A percentile compares a stretch with the other conserved stretches of the same genome.
Evolutionary conservation across 2,329 filamentous ascomycete genomes (phyloP).

Genomic region (Colletotrichum shisoi): DNA sequence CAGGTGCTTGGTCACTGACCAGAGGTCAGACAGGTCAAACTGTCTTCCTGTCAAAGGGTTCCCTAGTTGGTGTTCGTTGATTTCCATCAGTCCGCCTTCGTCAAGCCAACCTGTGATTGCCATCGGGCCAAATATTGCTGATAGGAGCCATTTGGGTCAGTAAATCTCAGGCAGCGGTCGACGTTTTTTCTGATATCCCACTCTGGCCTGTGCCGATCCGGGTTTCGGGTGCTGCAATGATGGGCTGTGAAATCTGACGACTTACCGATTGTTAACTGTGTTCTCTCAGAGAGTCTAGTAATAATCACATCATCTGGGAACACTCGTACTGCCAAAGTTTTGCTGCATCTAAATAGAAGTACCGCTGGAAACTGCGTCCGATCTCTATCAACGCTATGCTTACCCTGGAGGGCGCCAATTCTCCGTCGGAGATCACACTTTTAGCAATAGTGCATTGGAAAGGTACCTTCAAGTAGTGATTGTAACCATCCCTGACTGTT

Average conservation of each 20-base stretch:
- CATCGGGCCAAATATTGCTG: background rate
- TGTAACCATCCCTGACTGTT: conserved; percentile 1
- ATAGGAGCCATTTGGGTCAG: background rate
- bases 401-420: too few species aligned
- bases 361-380: background rate
- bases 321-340: background rate
- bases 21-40: background rate
- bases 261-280: background rate
- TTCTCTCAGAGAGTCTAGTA: background rate
- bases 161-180: background rate
- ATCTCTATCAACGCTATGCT: background rate
- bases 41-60: too few species aligned
- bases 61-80: background rate
- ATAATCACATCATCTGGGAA: too few species aligned
- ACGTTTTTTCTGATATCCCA: background rate
- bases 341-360: background rate
- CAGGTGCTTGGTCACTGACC: too few species aligned
- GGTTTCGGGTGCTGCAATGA: background rate
- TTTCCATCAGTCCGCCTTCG: background rate
- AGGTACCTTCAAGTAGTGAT: conserved; percentile 7
- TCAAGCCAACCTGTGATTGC: background rate
- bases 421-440: background rate
- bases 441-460: background rate
- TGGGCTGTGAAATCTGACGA: background rate
- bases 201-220: background rate